Conservation (phyloP, 1,139 yeast genomes). For the Debaryomyces sp. region DNA sequence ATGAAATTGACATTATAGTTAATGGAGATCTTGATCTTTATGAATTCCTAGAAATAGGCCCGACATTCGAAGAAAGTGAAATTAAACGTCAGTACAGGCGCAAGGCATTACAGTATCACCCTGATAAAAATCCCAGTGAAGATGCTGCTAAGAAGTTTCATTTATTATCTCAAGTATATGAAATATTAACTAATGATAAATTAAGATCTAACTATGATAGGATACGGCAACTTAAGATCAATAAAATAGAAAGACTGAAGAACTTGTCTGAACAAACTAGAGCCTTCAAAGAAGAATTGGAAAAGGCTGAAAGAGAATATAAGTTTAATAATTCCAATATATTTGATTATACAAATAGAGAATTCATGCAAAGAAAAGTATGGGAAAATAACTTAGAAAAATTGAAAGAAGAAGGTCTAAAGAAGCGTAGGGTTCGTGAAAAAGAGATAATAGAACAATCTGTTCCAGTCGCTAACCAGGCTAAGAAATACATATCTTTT, state of each 20-base stretch:
- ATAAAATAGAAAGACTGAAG: constrained; percentile 15
- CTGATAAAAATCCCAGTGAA: constrained; percentile 50
- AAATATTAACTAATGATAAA: constrained; percentile 35
- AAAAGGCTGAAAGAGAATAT: constrained; percentile 29
- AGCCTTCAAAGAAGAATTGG: constrained; percentile 37
- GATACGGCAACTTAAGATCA: constrained; percentile 20
- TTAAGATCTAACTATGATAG: constrained; percentile 40
- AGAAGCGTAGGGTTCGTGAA: constrained; percentile 28
- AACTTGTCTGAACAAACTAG: constrained; percentile 29
- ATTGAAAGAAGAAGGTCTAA: constrained; percentile 34
- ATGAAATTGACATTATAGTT: constrained; percentile 15
- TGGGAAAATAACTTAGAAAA: constrained; percentile 27
- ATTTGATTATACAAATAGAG: constrained; percentile 12
- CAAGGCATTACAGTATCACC: constrained; percentile 76
- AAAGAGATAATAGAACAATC: constrained; percentile 10
- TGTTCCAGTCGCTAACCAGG: neutral
- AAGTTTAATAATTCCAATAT: constrained; percentile 9
- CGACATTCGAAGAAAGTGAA: constrained; percentile 49
- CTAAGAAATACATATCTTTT: constrained; percentile 22
- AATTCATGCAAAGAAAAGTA: constrained; percentile 12
- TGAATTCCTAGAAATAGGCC: constrained; percentile 29
- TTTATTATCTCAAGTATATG: constrained; percentile 39
- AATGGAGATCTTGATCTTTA: constrained; percentile 39
- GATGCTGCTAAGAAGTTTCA: constrained; percentile 40
- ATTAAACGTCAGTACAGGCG: constrained; percentile 83